A percentile compares a stretch with the other conserved stretches of the same genome.
Conservation (phyloP, 2,329 filamentous ascomycete species). For the Diaporthe caulivora region DNA sequence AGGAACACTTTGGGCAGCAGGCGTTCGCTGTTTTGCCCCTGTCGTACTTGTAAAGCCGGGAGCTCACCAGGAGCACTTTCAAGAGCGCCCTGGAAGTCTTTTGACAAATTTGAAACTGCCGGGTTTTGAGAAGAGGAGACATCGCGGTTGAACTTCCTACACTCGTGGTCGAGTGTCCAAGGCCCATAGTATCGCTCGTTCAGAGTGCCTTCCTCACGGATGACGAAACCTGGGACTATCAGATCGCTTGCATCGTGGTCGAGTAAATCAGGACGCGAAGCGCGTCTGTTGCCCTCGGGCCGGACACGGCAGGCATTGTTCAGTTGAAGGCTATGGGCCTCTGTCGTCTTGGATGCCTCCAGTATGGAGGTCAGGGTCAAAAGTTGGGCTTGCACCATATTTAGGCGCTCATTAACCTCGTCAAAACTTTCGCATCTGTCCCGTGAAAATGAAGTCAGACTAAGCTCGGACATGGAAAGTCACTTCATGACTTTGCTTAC, state of each 20-base stretch:
- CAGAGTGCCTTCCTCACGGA: conserved; percentile 9
- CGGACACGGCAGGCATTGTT: not conserved
- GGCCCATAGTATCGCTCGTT: conserved; percentile 17
- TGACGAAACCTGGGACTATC: not conserved
- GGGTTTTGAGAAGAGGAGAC: not conserved
- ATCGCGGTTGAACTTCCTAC: conserved; percentile 1
- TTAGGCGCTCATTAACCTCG: conserved; percentile 18
- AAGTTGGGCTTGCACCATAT: conserved; percentile 18
- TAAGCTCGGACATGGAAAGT: no score
- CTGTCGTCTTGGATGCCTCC: not conserved
- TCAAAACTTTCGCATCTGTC: conserved; percentile 17
- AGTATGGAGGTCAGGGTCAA: conserved; percentile 9
- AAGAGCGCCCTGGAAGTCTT: not conserved
- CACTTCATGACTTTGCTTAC: not conserved
- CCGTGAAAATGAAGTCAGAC: not conserved
- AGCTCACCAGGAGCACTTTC: not conserved
- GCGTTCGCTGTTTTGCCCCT: conserved; percentile 11
- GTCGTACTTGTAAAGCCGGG: not conserved
- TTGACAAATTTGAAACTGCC: not conserved
- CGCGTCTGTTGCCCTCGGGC: not conserved
- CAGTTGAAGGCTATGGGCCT: not conserved
- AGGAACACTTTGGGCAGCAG: conserved; percentile 8
- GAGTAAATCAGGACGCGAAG: not conserved
- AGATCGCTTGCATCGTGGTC: not conserved
- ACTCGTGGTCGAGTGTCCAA: conserved; percentile 6